These are phyloP conservation scores for Ganoderma boninense DNA, from an alignment of 1,284 basidiomycete species.

Conservation along the genomic window DNA sequence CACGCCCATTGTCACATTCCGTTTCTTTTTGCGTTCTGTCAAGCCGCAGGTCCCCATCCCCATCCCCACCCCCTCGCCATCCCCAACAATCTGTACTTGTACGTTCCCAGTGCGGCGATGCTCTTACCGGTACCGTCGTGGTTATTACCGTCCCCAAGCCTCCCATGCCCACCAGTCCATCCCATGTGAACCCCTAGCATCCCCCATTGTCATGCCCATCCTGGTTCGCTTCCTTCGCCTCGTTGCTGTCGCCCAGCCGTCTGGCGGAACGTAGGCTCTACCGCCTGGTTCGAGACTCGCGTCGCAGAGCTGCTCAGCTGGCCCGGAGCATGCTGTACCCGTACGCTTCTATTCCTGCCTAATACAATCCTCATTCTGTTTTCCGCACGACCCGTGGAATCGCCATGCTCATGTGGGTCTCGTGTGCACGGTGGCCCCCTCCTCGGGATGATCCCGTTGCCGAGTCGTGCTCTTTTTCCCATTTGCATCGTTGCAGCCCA, in stretches of 20 bases:
- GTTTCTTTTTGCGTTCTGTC: slow-evolving; percentile 10
- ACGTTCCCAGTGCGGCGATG: neutral
- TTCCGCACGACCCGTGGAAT: neutral
- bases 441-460: neutral
- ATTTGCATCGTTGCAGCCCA: neutral
- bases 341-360: slow-evolving; percentile 14
- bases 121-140: neutral
- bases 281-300: neutral
- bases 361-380: slow-evolving; percentile 7
- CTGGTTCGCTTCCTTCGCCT: neutral
- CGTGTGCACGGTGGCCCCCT: neutral
- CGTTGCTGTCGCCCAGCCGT: neutral
- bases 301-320: neutral
- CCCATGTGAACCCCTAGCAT: neutral
- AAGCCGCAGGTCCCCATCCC: neutral
- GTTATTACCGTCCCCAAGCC: slow-evolving; percentile 1
- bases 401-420: neutral
- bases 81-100: neutral
- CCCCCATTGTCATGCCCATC: neutral
- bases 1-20: neutral
- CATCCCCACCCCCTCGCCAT: neutral
- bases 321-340: neutral
- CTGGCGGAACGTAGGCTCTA: neutral
- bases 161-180: neutral
- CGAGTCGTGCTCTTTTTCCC: neutral